Evolutionary conservation across 1,284 basidiomycete genomes (phyloP), one percentile per base, ranked within the genome.

Genomic region (Ustilago xerochloae): DNA sequence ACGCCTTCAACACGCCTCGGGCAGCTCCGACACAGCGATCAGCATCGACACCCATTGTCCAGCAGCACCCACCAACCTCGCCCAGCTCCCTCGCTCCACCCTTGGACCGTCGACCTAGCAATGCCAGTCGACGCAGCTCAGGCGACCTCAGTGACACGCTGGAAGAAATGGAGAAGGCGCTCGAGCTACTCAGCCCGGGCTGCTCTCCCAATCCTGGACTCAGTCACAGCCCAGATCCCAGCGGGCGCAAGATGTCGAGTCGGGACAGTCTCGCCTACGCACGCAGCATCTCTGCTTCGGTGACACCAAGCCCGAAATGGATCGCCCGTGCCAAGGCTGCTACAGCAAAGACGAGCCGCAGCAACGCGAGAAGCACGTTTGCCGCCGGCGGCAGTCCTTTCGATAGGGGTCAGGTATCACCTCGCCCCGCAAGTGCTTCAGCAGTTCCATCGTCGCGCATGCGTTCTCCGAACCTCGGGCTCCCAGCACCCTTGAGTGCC

Each of bases 281-380:
- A 18, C 57, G 63, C 22, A 76, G 76, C 39, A 48, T 80, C 18
- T 80, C 78, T 6, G 70, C 78, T 20, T 73, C 69, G 18, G 78
- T 80, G 24, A 78, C 78, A 30, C 75, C 78, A 6, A 74, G 69
- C 24, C 78, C 78, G 4, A 66, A 78, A n/a, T 80, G 78, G 78
- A 61, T 80, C 22, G 64, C 64, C 4, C 59, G 70, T 7, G 46
- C 70, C 22, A 59, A 70, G 32, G 64, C 63, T 6, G 49, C 58
- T 2, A 58, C 57, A 13, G 56, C 48, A 35, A 57, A 68, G 43
- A n/a, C n/a, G n/a, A 48, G 61, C 58, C 61, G 55, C 9, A 46
- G 20, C 47, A 35, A 53, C n/a, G 49, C 53, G 8, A 47, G 54
- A 45, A 56, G 61, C 48, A 62, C 62, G 3, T 72, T 60, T 38